Conservation (phyloP, 345 rosid genomes). For the Populus simonii region DNA sequence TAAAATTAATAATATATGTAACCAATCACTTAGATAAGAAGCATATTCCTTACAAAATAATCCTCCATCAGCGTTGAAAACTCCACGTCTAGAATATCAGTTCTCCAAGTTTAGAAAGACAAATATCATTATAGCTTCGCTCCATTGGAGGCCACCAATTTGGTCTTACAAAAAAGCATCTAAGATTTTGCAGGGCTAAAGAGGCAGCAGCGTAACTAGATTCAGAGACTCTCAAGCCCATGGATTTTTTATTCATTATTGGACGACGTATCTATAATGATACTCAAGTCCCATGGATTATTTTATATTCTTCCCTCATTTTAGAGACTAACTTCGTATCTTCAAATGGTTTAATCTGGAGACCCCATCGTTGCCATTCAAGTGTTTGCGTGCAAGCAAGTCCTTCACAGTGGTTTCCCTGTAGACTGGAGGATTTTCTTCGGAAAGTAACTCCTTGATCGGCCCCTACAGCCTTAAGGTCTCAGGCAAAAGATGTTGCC, state of each 20-base stretch:
- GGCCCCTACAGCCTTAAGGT: constrained; percentile 12
- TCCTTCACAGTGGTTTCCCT: constrained; percentile 13
- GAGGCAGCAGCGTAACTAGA: too few species aligned
- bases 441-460: constrained; percentile 13
- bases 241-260: too few species aligned
- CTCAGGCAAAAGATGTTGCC: not conserved
- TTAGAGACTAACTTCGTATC: not conserved
- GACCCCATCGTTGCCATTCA: not conserved
- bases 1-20: too few species aligned
- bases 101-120: too few species aligned
- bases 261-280: not conserved
- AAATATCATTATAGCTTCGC: not conserved
- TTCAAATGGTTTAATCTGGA: constrained; percentile 4
- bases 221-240: too few species aligned
- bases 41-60: too few species aligned
- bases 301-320: not conserved
- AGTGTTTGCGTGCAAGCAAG: not conserved
- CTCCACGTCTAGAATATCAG: too few species aligned
- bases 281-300: not conserved
- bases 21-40: too few species aligned
- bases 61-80: too few species aligned
- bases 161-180: not conserved
- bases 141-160: not conserved
- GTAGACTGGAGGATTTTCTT: constrained; percentile 6
- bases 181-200: not conserved